These are phyloP conservation scores for Globisporangium canariense DNA, from an alignment of 352 stramenopile species.

Conservation along the genomic window DNA sequence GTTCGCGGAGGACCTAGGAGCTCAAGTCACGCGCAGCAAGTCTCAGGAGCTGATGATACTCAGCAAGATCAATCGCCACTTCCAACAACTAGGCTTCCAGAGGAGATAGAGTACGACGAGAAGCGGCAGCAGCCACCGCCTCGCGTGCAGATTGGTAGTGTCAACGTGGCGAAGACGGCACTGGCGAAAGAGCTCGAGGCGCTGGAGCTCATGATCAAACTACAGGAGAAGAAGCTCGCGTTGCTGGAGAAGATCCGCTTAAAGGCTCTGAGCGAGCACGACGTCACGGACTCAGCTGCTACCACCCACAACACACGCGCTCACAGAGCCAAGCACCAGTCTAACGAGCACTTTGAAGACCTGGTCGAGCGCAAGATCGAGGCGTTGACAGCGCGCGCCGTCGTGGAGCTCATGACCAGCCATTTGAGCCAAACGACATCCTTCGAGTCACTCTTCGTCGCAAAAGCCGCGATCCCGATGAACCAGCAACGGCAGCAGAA, in stretches of 20 bases:
- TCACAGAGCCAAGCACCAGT: neutral
- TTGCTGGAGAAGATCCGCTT: conserved; percentile 28
- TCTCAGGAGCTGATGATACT: neutral
- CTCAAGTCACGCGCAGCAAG: neutral
- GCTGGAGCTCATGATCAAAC: conserved; percentile 37
- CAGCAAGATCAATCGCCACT: neutral
- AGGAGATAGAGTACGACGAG: neutral
- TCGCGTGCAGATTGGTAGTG: neutral
- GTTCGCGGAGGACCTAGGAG: neutral
- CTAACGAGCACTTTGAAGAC: conserved; percentile 5
- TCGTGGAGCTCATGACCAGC: neutral
- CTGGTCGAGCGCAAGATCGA: conserved; percentile 20
- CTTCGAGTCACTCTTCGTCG: conserved; percentile 52
- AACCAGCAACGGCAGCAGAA: neutral
- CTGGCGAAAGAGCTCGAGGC: conserved; percentile 28
- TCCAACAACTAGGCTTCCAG: neutral
- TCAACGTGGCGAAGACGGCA: conserved; percentile 4
- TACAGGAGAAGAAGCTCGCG: conserved; percentile 41
- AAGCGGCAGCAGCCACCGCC: neutral
- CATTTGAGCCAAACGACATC: neutral
- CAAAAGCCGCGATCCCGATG: conserved; percentile 16
- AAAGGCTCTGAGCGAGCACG: conserved; percentile 1
- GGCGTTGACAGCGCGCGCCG: conserved; percentile 1
- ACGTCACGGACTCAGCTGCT: neutral
- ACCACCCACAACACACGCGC: neutral